A percentile compares a stretch with the other conserved stretches of the same genome.
These are phyloP conservation scores for Sordariomycetes sp. DNA, from an alignment of 2,329 filamentous ascomycete species.

Conservation along the genomic window DNA sequence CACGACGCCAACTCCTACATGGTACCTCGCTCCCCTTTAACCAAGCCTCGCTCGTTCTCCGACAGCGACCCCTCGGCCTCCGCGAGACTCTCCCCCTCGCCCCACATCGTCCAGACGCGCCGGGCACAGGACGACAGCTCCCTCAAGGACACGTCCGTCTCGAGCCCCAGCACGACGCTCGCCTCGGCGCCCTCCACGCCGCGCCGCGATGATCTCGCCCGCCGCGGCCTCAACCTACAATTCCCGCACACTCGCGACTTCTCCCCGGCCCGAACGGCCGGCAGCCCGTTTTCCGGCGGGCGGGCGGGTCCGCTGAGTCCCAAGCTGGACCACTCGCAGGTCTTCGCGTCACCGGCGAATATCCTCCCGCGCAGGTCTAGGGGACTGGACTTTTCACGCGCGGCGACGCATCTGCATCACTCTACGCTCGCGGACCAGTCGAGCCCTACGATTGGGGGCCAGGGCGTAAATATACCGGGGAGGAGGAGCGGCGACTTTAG, in stretches of 20 bases:
- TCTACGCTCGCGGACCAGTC: slow-evolving; percentile 82
- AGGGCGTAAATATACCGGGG: slow-evolving; percentile 48
- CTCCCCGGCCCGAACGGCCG: slow-evolving; percentile 10
- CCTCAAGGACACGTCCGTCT: slow-evolving; percentile 24
- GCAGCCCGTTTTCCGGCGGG: slow-evolving; percentile 12
- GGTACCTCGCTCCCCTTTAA: slow-evolving; percentile 22
- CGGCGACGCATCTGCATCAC: slow-evolving; percentile 88
- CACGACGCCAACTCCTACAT: not conserved
- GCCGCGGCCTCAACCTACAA: slow-evolving; percentile 56
- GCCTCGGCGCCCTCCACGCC: slow-evolving; percentile 47
- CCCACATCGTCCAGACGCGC: slow-evolving; percentile 36
- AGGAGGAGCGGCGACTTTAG: slow-evolving; percentile 33
- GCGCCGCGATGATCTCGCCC: slow-evolving; percentile 47
- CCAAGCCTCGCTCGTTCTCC: slow-evolving; percentile 50
- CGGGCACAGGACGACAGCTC: slow-evolving; percentile 55
- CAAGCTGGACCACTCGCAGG: slow-evolving; percentile 72
- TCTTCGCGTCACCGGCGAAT: slow-evolving; percentile 77
- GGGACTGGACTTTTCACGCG: slow-evolving; percentile 84
- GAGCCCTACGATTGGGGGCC: slow-evolving; percentile 68
- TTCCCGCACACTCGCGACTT: slow-evolving; percentile 42
- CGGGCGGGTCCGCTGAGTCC: slow-evolving; percentile 66
- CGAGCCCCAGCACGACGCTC: not conserved
- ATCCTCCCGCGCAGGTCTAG: slow-evolving; percentile 80
- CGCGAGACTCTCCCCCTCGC: slow-evolving; percentile 37
- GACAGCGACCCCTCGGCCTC: slow-evolving; percentile 44